Conservation (phyloP, 1,284 basidiomycete species). For the Cerioporus squamosus region DNA sequence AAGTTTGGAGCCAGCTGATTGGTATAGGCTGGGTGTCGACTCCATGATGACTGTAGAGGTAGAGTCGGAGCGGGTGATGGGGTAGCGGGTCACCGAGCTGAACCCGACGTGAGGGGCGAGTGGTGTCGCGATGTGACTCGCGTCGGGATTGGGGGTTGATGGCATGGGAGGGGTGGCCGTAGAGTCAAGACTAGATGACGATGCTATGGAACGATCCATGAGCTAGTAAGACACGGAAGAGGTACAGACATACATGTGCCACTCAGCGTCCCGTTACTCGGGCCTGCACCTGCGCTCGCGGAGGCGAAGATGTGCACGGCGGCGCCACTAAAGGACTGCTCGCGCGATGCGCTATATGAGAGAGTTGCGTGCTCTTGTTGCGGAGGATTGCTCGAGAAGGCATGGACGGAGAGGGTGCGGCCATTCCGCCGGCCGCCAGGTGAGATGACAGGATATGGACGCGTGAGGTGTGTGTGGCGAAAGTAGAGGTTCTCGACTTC, state of each 20-base stretch:
- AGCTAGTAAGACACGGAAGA: background rate
- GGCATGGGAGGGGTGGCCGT: slow-evolving; percentile 8
- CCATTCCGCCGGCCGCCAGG: slow-evolving; percentile 21
- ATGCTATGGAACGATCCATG: background rate
- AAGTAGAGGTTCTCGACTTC: slow-evolving; percentile 83
- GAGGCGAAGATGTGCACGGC: background rate
- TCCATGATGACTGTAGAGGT: slow-evolving; percentile 20
- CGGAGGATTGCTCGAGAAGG: background rate
- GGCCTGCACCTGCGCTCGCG: background rate
- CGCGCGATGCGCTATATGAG: background rate
- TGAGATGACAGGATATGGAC: slow-evolving; percentile 27
- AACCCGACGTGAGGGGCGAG: slow-evolving; percentile 17
- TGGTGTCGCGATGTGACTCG: slow-evolving; percentile 11
- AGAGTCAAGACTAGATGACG: slow-evolving; percentile 11
- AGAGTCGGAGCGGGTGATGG: slow-evolving; percentile 19
- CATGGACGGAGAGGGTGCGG: slow-evolving; percentile 8
- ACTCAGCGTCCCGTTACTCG: background rate
- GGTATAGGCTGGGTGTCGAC: slow-evolving; percentile 8
- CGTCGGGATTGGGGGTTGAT: slow-evolving; percentile 8
- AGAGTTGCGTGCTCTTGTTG: slow-evolving; percentile 1
- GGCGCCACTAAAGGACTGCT: background rate
- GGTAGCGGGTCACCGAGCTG: slow-evolving; percentile 15
- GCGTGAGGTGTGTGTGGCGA: slow-evolving; percentile 56
- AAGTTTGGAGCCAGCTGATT: background rate
- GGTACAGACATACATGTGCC: slow-evolving; percentile 11